Evolutionary conservation across 306 rosid species (phyloP), one percentile per base, ranked within the genome.

Genomic region (Dalbergia oliveri): DNA sequence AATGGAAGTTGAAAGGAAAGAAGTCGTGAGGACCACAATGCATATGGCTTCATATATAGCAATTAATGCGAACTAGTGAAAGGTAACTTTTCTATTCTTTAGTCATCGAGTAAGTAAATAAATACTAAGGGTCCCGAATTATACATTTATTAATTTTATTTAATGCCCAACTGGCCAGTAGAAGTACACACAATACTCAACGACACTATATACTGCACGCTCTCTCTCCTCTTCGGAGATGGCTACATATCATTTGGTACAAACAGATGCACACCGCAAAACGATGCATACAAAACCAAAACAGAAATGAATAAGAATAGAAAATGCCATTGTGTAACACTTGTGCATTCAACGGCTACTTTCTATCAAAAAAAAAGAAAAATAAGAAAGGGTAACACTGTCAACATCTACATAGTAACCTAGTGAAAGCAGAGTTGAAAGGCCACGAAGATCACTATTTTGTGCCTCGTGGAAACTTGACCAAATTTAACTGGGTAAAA

Each of bases 221-320:
- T 89, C 97, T 88, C 94, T 85, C 97, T 91, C 96, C 93, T 50
- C 72, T 88, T 94, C 82, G 95, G 90, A 93, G 97, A 86, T 85
- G 96, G 96, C 97, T 80, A 81, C 84, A 82, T 69, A 11, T 45
- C 39, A 63, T 79, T 8, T 73, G 37, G 61, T 74, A 80, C 81
- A 76, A 56, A 72, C 77, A 78, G 58, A 63, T 69, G 67, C 86
- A 72, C 79, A 59, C 16, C 59, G 41, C 85, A 50, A 41, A 73
- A 26, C 21, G 43, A 4, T 50, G 57, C 5, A 50, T 14, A 56
- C 62, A 54, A 70, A 18, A 37, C 34, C n/a, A 33, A 7, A 76
- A 14, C 26, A n/a, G 34, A 43, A 78, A 16, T 4, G 26, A 71
- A 39, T 19, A 31, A 44, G 47, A 76, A 69, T 21, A 74, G 66